A percentile compares a stretch with the other conserved stretches of the same genome.
These are phyloP conservation scores for Naegleria lovaniensis DNA, from an alignment of 208 protist genomes.

Conservation along the genomic window DNA sequence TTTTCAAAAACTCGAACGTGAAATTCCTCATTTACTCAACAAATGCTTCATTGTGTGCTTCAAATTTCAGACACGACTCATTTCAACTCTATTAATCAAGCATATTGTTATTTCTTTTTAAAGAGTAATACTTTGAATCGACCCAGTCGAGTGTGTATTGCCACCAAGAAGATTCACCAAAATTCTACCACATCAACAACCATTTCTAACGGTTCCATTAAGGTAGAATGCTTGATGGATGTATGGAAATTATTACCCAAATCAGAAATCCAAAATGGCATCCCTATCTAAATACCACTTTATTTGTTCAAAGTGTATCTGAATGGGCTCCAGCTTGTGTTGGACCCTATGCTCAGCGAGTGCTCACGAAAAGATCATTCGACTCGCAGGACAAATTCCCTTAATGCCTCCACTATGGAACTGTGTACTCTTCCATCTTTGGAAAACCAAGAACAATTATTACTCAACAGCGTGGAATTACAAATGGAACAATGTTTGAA, in stretches of 20 bases:
- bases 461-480: not conserved
- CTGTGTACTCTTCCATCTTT: not conserved
- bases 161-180: no score
- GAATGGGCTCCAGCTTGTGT: constrained; percentile 75
- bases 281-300: constrained; percentile 13
- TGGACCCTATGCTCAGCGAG: constrained; percentile 70
- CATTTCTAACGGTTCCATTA: not conserved
- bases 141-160: constrained; percentile 39
- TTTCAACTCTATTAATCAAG: constrained; percentile 17
- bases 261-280: not conserved
- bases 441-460: not conserved
- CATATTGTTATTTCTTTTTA: constrained; percentile 33
- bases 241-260: not conserved
- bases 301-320: constrained; percentile 80
- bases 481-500: not conserved
- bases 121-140: constrained; percentile 24
- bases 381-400: not conserved
- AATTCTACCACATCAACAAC: not conserved
- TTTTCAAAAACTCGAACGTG: not conserved
- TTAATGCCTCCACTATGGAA: not conserved
- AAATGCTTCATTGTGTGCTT: constrained; percentile 24
- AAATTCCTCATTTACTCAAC: constrained; percentile 15
- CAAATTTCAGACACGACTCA: constrained; percentile 22
- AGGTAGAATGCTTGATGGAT: constrained; percentile 1
- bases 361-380: not conserved